Conservation (phyloP, 495 filamentous ascomycete genomes). For the Tricharina praecox region DNA sequence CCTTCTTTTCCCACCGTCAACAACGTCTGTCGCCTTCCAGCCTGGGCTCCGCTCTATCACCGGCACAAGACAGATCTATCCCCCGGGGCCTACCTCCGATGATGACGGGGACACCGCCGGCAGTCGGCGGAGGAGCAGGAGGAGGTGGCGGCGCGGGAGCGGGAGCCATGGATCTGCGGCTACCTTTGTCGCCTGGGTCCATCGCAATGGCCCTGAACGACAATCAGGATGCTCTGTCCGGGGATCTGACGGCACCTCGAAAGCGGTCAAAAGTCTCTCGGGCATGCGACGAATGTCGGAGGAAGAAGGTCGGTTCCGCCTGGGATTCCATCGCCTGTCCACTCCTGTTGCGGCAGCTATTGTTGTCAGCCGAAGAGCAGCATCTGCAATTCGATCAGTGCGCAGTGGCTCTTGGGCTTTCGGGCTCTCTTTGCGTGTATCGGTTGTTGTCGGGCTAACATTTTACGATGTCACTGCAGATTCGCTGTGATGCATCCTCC, state of each 20-base stretch:
- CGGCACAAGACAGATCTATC: conserved; percentile 17
- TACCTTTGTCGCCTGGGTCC: conserved; percentile 23
- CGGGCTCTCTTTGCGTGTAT: background rate
- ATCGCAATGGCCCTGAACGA: conserved; percentile 15
- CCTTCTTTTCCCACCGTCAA: conserved; percentile 23
- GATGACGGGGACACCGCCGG: conserved; percentile 23
- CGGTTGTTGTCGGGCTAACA: conserved; percentile 3
- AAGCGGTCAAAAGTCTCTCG: conserved; percentile 85
- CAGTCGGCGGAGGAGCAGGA: conserved; percentile 7
- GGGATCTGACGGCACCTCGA: conserved; percentile 50
- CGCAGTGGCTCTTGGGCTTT: background rate
- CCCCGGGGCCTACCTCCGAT: conserved; percentile 28
- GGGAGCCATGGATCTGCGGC: conserved; percentile 20
- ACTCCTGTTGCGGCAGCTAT: background rate
- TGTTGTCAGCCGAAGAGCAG: background rate
- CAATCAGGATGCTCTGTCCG: conserved; percentile 24
- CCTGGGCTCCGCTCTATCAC: conserved; percentile 24
- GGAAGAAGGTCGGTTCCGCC: conserved; percentile 62
- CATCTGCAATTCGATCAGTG: background rate
- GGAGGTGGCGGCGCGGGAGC: background rate
- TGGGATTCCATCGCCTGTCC: conserved; percentile 9
- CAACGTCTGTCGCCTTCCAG: conserved; percentile 27
- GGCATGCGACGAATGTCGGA: conserved; percentile 85
- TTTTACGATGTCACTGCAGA: conserved; percentile 30
- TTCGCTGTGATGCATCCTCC: conserved; percentile 76